Evolutionary conservation across 345 rosid genomes (phyloP).

Genomic region (Rhodamnia rubescens): DNA sequence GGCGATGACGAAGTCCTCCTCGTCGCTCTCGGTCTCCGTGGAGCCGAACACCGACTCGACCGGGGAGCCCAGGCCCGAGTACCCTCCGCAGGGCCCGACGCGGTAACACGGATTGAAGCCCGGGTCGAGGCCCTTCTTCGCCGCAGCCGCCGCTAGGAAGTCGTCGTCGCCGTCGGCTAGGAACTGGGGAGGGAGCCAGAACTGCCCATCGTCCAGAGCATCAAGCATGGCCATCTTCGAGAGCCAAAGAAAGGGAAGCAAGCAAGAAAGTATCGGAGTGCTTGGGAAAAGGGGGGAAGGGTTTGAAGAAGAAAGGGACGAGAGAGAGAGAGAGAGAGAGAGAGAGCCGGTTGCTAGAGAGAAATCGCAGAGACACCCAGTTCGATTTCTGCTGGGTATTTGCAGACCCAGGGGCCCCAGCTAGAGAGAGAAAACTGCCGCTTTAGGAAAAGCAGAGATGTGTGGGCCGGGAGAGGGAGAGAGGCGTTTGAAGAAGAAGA

Average conservation of each 20-base stretch:
- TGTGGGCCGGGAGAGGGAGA: not conserved
- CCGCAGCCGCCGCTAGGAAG: not conserved
- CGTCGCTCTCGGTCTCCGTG: constrained; percentile 50
- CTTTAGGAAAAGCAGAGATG: not conserved
- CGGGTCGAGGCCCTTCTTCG: constrained; percentile 7
- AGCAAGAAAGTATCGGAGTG: not conserved
- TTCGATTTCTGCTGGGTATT: not conserved
- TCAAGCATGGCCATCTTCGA: constrained; percentile 35
- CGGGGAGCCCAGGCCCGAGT: constrained; percentile 46
- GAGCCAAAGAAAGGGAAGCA: too few species aligned
- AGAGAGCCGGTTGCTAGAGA: not conserved
- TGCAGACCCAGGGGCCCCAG: not conserved
- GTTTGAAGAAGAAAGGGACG: too few species aligned
- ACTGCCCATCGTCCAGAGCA: constrained; percentile 50
- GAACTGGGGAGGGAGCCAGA: constrained; percentile 69
- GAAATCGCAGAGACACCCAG: not conserved
- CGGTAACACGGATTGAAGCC: constrained; percentile 10
- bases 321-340: not conserved
- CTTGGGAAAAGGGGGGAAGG: not conserved
- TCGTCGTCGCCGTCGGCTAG: constrained; percentile 51
- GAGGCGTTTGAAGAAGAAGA: not conserved
- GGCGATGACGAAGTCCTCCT: constrained; percentile 25
- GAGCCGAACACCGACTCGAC: constrained; percentile 48
- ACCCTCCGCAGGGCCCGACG: constrained; percentile 14
- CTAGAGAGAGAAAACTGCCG: constrained; percentile 1